Evolutionary conservation across 257 asterid species (phyloP).

Genomic region (Salvia rosmarinus): DNA sequence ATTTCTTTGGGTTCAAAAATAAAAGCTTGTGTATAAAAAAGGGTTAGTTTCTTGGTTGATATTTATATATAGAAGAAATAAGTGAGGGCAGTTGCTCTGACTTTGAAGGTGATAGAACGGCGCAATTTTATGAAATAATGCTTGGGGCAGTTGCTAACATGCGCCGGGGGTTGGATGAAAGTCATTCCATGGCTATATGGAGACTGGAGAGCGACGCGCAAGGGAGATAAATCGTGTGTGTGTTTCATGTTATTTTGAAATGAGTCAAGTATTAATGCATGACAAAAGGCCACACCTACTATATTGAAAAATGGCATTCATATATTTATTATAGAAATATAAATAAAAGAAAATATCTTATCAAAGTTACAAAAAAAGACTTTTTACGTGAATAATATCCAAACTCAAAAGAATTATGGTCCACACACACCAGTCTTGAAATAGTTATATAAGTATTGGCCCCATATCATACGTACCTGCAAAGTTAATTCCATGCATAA

Average conservation of each 20-base stretch:
- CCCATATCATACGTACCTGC: not conserved
- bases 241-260: not conserved
- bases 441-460: not conserved
- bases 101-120: no score
- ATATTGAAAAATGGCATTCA: not conserved
- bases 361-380: not conserved
- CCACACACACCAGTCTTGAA: not conserved
- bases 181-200: slow-evolving; percentile 27
- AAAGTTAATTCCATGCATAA: not conserved
- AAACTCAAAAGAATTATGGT: not conserved
- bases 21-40: no score
- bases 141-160: slow-evolving; percentile 26
- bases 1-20: no score
- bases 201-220: no score
- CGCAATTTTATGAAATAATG: slow-evolving; percentile 26
- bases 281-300: not conserved
- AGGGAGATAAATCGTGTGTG: not conserved
- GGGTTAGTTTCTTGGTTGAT: not conserved
- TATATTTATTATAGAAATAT: not conserved
- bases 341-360: not conserved
- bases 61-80: not conserved
- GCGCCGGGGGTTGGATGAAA: slow-evolving; percentile 33
- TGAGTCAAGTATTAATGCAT: not conserved
- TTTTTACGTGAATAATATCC: not conserved
- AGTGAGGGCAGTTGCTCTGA: no score